A percentile compares a stretch with the other conserved stretches of the same genome.
Evolutionary conservation across 306 rosid species (phyloP).

Genomic region (Acacia confusa): DNA sequence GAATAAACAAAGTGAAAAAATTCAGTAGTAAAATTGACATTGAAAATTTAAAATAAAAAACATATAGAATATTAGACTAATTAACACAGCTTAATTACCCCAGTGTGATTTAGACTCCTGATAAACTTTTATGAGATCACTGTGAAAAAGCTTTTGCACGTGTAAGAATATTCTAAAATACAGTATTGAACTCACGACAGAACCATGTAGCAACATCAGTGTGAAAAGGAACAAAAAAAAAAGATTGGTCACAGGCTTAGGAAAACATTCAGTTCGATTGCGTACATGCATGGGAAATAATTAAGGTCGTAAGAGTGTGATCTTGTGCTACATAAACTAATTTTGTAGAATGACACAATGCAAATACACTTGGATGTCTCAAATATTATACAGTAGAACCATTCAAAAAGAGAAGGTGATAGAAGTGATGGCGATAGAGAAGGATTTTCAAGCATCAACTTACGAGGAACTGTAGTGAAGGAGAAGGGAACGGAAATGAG

Average conservation of each 20-base stretch:
- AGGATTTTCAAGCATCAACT: too few species aligned
- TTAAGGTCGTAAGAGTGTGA: too few species aligned
- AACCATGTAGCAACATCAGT: not conserved
- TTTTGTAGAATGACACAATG: too few species aligned
- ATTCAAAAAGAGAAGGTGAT: too few species aligned
- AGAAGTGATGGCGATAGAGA: too few species aligned
- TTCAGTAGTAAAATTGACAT: not conserved
- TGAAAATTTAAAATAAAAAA: not conserved
- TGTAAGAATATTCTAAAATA: not conserved
- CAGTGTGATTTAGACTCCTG: not conserved
- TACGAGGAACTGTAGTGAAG: too few species aligned
- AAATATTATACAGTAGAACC: too few species aligned
- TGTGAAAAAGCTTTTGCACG: not conserved
- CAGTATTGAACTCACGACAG: not conserved
- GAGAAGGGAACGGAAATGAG: too few species aligned
- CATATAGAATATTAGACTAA: not conserved
- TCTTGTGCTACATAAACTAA: too few species aligned
- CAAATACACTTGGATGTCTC: too few species aligned
- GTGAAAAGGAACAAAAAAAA: too few species aligned
- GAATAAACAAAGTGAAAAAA: not conserved
- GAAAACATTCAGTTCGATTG: not conserved
- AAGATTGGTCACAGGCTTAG: not conserved
- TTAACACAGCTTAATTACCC: not conserved
- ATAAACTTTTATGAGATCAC: not conserved
- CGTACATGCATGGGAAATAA: not conserved